These are phyloP conservation scores for Debaryomycetaceae sp. DNA, from an alignment of 1,139 yeast species.

Conservation along the genomic window DNA sequence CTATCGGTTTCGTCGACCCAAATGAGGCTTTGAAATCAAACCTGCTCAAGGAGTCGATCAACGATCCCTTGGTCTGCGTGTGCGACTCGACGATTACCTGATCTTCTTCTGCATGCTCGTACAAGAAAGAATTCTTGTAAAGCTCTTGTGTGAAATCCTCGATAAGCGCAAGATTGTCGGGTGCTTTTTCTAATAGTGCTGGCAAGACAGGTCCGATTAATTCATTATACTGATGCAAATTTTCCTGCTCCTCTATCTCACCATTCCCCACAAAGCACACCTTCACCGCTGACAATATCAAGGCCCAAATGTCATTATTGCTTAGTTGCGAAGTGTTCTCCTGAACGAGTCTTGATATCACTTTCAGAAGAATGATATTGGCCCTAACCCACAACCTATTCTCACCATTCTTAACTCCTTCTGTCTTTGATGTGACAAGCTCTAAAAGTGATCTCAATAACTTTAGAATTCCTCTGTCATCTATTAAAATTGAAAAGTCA, in stretches of 20 bases:
- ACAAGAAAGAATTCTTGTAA: conserved; percentile 33
- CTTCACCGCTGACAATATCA: conserved; percentile 41
- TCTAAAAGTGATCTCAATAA: conserved; percentile 23
- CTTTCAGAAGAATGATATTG: conserved; percentile 23
- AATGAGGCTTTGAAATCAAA: conserved; percentile 14
- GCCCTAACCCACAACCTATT: conserved; percentile 45
- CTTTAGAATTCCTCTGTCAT: conserved; percentile 43
- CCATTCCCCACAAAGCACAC: conserved; percentile 34
- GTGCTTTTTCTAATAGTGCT: conserved; percentile 21
- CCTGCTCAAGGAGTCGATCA: conserved; percentile 1
- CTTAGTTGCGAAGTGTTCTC: conserved; percentile 14
- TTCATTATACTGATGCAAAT: conserved; percentile 42
- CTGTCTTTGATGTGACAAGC: conserved; percentile 28
- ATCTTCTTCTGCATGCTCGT: conserved; percentile 23
- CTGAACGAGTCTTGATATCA: conserved; percentile 19
- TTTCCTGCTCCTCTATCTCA: conserved; percentile 43
- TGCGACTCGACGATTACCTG: conserved; percentile 13
- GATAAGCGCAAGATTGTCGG: conserved; percentile 25
- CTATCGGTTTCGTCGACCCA: conserved; percentile 31
- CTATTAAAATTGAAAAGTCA: conserved; percentile 33
- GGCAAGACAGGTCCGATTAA: conserved; percentile 45
- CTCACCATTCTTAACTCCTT: conserved; percentile 25
- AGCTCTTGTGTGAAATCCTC: conserved; percentile 38
- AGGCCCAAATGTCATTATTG: conserved; percentile 42
- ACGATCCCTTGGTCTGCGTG: background rate